These are phyloP conservation scores for Erysimum cheiri DNA, from an alignment of 441 rosid species.

Conservation along the genomic window DNA sequence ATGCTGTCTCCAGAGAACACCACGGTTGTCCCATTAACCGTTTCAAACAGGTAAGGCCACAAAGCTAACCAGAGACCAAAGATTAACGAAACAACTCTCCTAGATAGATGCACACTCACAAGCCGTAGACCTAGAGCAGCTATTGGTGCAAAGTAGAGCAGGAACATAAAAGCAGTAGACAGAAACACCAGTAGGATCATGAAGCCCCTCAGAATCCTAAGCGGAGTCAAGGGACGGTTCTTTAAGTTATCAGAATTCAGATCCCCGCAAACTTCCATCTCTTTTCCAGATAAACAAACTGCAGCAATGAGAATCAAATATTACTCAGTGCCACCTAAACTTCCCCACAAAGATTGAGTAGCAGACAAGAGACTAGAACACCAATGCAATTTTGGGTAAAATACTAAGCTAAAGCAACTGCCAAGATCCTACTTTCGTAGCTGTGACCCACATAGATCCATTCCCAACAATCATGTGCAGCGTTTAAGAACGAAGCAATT, in stretches of 20 bases:
- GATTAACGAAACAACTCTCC: conserved; percentile 68
- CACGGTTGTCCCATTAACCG: conserved; percentile 79
- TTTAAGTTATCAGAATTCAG: conserved; percentile 55
- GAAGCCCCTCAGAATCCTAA: conserved; percentile 72
- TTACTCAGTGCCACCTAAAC: conserved; percentile 37
- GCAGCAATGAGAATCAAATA: conserved; percentile 48
- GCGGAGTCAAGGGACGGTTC: conserved; percentile 67
- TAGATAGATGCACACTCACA: conserved; percentile 63
- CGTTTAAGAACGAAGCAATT: not conserved
- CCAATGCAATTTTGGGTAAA: not conserved
- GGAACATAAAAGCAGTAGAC: conserved; percentile 81
- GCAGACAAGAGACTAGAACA: not conserved
- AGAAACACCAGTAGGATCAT: conserved; percentile 73
- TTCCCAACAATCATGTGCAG: not conserved
- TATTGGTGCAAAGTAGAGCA: conserved; percentile 68
- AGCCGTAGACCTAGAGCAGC: conserved; percentile 59
- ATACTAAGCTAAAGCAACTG: not conserved
- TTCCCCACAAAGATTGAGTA: not conserved
- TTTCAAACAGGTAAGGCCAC: conserved; percentile 95
- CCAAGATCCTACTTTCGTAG: not conserved
- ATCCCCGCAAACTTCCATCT: conserved; percentile 62
- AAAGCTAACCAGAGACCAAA: conserved; percentile 84
- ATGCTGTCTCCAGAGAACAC: conserved; percentile 78
- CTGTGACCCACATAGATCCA: conserved; percentile 4
- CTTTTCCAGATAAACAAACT: conserved; percentile 48